Percentiles rank a stretch among this genome's conserved stretches.
These are phyloP conservation scores for Citrullus colocynthis DNA, from an alignment of 306 rosid species.

Conservation along the genomic window DNA sequence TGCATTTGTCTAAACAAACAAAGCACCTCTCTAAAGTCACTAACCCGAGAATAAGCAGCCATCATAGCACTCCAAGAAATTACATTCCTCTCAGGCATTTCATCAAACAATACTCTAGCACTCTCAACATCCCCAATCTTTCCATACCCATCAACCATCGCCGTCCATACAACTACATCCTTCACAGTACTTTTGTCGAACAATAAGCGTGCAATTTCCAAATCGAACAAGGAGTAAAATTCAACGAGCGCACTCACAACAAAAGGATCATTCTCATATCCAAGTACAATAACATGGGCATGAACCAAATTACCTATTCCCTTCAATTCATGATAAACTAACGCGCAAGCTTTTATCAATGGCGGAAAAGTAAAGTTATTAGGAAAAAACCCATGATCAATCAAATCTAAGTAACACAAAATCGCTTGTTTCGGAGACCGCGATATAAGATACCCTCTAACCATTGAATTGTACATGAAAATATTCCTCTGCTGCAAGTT, in stretches of 20 bases:
- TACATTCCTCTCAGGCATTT: slow-evolving; percentile 56
- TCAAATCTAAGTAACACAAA: slow-evolving; percentile 40
- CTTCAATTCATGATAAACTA: slow-evolving; percentile 10
- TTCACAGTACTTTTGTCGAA: slow-evolving; percentile 31
- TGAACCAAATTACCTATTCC: slow-evolving; percentile 41
- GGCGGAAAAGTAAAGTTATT: slow-evolving; percentile 76
- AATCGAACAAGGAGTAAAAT: slow-evolving; percentile 26
- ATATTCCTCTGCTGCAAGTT: slow-evolving; percentile 39
- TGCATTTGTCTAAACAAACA: slow-evolving; percentile 30
- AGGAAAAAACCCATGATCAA: slow-evolving; percentile 30
- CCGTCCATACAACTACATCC: slow-evolving; percentile 81
- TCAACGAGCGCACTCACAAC: slow-evolving; percentile 40
- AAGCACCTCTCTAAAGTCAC: slow-evolving; percentile 27
- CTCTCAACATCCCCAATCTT: slow-evolving; percentile 41
- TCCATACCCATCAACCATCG: slow-evolving; percentile 71
- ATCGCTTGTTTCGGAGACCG: slow-evolving; percentile 27
- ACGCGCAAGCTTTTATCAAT: slow-evolving; percentile 50
- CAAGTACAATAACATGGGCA: slow-evolving; percentile 45
- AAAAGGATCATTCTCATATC: slow-evolving; percentile 40
- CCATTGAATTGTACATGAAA: slow-evolving; percentile 64
- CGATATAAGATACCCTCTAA: slow-evolving; percentile 35
- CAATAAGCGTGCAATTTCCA: slow-evolving; percentile 30
- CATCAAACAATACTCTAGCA: slow-evolving; percentile 57
- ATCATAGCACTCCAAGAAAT: slow-evolving; percentile 54
- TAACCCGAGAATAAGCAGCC: slow-evolving; percentile 31